phyloP scores from a whole-genome alignment of 2,329 filamentous ascomycete species.

The Fusarium metavorans region DNA sequence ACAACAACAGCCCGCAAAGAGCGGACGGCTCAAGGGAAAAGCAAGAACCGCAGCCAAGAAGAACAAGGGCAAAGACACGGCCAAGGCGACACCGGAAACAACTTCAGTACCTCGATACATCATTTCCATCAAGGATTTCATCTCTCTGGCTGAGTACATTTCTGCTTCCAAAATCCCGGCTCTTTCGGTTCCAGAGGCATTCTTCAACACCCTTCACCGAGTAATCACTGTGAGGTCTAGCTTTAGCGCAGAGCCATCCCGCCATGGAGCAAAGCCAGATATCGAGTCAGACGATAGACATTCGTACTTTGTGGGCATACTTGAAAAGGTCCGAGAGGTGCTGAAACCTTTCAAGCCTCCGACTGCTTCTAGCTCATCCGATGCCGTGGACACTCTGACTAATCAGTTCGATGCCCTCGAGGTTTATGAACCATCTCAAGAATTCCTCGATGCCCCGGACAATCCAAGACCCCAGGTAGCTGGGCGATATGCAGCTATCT shows the following conservation, averaged over 20 bases:
- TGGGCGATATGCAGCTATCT: not conserved
- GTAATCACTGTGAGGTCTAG: slow-evolving; percentile 50
- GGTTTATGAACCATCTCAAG: not conserved
- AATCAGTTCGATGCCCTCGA: not conserved
- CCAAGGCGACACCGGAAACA: not conserved
- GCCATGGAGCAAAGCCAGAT: slow-evolving; percentile 28
- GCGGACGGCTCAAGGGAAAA: not conserved
- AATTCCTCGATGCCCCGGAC: not conserved
- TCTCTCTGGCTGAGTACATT: slow-evolving; percentile 53
- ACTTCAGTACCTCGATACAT: not conserved
- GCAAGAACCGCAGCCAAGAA: not conserved
- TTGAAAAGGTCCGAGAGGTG: slow-evolving; percentile 49
- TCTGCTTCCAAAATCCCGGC: slow-evolving; percentile 29
- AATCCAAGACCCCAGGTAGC: not conserved
- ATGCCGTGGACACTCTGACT: not conserved
- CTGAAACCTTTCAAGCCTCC: slow-evolving; percentile 31
- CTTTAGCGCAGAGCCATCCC: slow-evolving; percentile 41
- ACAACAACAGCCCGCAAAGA: not conserved
- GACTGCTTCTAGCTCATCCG: not conserved
- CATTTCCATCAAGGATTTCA: slow-evolving; percentile 52
- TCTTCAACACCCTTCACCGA: slow-evolving; percentile 49
- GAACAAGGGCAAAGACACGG: not conserved
- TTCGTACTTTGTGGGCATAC: slow-evolving; percentile 48
- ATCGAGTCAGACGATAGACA: slow-evolving; percentile 44
- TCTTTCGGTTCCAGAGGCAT: slow-evolving; percentile 44